Percentiles rank a stretch among this genome's conserved stretches.
These are phyloP conservation scores for Dipteronia sinensis DNA, from an alignment of 345 rosid species.

Conservation along the genomic window DNA sequence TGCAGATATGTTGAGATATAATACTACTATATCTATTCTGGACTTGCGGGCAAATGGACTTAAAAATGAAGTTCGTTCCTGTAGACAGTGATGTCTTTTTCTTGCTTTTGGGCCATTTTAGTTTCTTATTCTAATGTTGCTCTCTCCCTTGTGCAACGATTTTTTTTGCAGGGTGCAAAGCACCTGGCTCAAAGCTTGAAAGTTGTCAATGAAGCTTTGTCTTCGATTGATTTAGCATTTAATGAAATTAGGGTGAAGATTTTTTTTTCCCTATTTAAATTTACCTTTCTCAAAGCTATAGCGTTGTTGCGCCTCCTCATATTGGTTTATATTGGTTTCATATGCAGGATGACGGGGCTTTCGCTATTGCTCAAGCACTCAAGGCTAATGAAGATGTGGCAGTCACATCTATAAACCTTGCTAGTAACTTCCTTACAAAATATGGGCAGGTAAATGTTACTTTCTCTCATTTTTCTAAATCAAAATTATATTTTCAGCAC, in stretches of 20 bases:
- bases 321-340: slow-evolving; percentile 14
- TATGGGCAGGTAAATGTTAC: slow-evolving; percentile 75
- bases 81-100: slow-evolving; percentile 11
- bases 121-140: not conserved
- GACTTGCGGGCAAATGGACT: slow-evolving; percentile 97
- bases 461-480: not conserved
- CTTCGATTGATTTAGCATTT: slow-evolving; percentile 84
- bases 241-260: slow-evolving; percentile 80
- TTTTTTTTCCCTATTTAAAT: not conserved
- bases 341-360: slow-evolving; percentile 90
- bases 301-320: slow-evolving; percentile 12
- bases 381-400: slow-evolving; percentile 92
- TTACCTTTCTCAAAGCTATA: not conserved
- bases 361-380: slow-evolving; percentile 91
- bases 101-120: not conserved
- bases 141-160: not conserved
- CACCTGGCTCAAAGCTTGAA: slow-evolving; percentile 88
- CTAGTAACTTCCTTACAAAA: slow-evolving; percentile 87
- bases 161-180: slow-evolving; percentile 71
- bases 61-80: slow-evolving; percentile 70
- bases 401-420: slow-evolving; percentile 74
- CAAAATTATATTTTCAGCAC: not conserved
- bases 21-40: slow-evolving; percentile 71
- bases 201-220: slow-evolving; percentile 94
- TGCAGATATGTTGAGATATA: slow-evolving; percentile 90